Conservation (phyloP, 192 early-diverging fungal species). For the Chytriomyces sp. region DNA sequence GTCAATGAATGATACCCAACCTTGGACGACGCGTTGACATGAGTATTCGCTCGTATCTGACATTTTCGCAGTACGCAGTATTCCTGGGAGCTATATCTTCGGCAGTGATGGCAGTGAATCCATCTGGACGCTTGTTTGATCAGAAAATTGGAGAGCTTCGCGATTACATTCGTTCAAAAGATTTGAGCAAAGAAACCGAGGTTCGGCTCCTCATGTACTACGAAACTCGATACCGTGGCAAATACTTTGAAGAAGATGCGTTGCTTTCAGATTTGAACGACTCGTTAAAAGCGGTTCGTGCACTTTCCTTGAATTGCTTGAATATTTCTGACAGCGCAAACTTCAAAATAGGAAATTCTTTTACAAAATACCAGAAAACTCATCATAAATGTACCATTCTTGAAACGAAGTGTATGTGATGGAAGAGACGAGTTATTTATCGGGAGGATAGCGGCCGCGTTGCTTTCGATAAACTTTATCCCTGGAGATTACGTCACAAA, state of each 20-base stretch:
- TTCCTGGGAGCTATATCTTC: slow-evolving; percentile 32
- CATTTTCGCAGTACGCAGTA: background rate
- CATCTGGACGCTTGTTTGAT: slow-evolving; percentile 16
- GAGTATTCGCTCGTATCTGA: too few relatives aligned
- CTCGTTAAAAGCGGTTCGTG: slow-evolving; percentile 24
- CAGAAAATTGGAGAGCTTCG: slow-evolving; percentile 43
- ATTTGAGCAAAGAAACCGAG: slow-evolving; percentile 21
- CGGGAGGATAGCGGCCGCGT: slow-evolving; percentile 7
- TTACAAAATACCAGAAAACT: slow-evolving; percentile 33
- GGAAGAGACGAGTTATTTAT: slow-evolving; percentile 40
- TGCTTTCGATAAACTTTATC: slow-evolving; percentile 29
- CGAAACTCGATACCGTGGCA: slow-evolving; percentile 38
- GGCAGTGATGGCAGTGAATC: slow-evolving; percentile 13
- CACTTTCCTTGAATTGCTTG: too few relatives aligned
- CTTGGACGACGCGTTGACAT: too few relatives aligned
- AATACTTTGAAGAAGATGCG: slow-evolving; percentile 38
- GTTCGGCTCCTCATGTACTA: slow-evolving; percentile 30
- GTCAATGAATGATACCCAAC: too few relatives aligned
- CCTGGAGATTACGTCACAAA: slow-evolving; percentile 31
- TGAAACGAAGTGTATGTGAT: slow-evolving; percentile 24
- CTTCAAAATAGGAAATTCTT: slow-evolving; percentile 45
- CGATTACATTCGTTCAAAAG: background rate
- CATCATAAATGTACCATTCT: slow-evolving; percentile 37
- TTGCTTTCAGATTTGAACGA: slow-evolving; percentile 35
- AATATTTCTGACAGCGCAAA: too few relatives aligned